Base-by-base conservation (phyloP, 345 rosid genomes). In the Eucalyptus cloeziana region DNA sequence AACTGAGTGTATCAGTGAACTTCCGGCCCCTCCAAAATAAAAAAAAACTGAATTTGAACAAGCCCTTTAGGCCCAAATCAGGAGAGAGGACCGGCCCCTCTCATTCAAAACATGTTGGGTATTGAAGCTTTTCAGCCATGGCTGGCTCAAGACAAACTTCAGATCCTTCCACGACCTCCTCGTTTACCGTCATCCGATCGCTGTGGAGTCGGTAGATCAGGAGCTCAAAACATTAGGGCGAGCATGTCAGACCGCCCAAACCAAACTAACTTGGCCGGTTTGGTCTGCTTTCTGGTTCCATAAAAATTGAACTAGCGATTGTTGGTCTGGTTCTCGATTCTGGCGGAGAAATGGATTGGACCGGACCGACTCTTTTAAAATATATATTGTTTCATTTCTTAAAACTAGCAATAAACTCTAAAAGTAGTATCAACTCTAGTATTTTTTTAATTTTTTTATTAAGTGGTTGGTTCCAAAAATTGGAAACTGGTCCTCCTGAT, bases 241-340 rank as follows among this genome's bases (percentile, higher is more conserved):
- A 52, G 0, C 58, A 52, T 8, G 5, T 52, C 2, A 25, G 4
- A 52, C 10, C 0, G 10, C 56, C 24, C 0, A 21, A 21, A 52
- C 58, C 58, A 52, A 52, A 52, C 0, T 52, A 5, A 52, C 25
- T 21, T 52, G 58, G 2, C 5, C 0, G 10, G 25, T 52, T 52
- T 52, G 58, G 4, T 52, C 25, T 0, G 0, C 0, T 52, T 52
- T 8, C 10, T 2, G 0, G 5, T 19, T 52, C 10, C 0, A 52
- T 52, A 52, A 52, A 52, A 19, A 52, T 7, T 10, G 4, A 1
- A 19, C 1, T 0, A 2, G 25, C 19, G 24, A 52, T 52, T 52
- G 0, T 52, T 0, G 0, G 1, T 19, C 0, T 17, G 0, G 56
- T 52, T 52, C 56, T 19, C 19, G 4, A 0, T 19, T 19, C 2